phyloP scores from a whole-genome alignment of 106 monocot species.

The Dactylorhiza incarnata region DNA sequence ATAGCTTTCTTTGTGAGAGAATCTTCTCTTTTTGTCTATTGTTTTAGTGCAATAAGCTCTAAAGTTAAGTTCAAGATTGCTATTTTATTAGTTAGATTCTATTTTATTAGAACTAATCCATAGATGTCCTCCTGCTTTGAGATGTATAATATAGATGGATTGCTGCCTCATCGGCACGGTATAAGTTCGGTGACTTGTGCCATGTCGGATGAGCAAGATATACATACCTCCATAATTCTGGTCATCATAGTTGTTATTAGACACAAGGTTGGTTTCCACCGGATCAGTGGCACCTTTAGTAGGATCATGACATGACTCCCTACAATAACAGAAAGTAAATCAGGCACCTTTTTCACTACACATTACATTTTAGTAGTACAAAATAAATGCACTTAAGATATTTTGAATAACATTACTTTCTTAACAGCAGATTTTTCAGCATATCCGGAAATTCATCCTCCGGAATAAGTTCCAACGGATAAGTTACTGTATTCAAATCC shows the following conservation, averaged over 20 bases:
- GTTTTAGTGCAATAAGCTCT: no score
- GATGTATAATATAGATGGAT: no score
- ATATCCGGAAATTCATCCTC: constrained; percentile 16
- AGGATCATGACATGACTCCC: constrained; percentile 17
- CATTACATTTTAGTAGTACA: neutral
- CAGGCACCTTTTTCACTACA: neutral
- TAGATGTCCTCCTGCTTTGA: no score
- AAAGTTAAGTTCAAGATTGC: no score
- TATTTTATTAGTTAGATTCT: no score
- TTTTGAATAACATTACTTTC: constrained; percentile 19
- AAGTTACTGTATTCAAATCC: constrained; percentile 8
- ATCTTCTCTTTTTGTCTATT: no score
- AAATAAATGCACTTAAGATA: neutral
- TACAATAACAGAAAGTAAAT: constrained; percentile 17
- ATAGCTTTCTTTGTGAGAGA: no score
- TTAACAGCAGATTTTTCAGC: constrained; percentile 3
- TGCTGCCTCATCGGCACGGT: no score
- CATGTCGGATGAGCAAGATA: neutral
- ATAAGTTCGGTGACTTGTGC: no score
- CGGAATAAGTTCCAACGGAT: neutral
- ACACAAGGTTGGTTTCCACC: constrained; percentile 11
- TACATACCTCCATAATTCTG: constrained; percentile 30
- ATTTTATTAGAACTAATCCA: no score
- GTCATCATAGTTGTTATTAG: constrained; percentile 5
- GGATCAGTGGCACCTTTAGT: constrained; percentile 6